Evolutionary conservation across 75 land plant species (phyloP), one percentile per base, ranked within the genome.

Genomic region (Cunninghamia lanceolata): DNA sequence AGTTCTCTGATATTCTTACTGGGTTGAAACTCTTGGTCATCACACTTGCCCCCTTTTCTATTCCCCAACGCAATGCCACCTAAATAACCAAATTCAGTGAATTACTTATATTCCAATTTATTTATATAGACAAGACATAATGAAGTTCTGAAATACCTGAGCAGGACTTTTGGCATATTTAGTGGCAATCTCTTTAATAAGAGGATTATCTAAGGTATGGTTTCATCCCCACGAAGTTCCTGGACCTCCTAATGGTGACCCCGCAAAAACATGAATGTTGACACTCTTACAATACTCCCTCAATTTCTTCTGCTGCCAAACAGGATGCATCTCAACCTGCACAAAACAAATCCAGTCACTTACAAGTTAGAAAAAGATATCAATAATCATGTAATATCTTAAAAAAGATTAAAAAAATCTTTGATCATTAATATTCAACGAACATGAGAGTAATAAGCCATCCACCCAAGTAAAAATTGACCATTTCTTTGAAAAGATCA

Each of bases 281-380:
- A 82, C 82, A 8, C 32, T 84, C 9, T 82, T 86, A 46, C 93
- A 93, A 53, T 88, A 88, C 66, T 89, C 89, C 25, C 87, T 91
- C 52, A 93, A 86, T 40, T 89, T 88, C 54, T 87, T 83, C 39
- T 93, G 93, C 45, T 87, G 89, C 90, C 90, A 92, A 25, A 40
- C 19, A 6, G 91, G 91, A 83, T 89, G 90, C 89, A 93, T 73
- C 73, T 90, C 89, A 56, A 90, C 91, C 91, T 89, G 54, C 1
- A 25, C 38, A 3, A 73, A 3, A 32, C 7, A 32, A 19, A 59
- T 0, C 19, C 66, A 59, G 0, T 59, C 16, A 19, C n/a, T n/a
- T n/a, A n/a, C n/a, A n/a, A n/a, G n/a, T n/a, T n/a, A n/a, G n/a
- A n/a, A n/a, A n/a, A n/a, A n/a, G n/a, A n/a, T n/a, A n/a, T n/a